Conservation (phyloP, 352 stramenopile genomes). For the Phytophthora chlamydospora region DNA sequence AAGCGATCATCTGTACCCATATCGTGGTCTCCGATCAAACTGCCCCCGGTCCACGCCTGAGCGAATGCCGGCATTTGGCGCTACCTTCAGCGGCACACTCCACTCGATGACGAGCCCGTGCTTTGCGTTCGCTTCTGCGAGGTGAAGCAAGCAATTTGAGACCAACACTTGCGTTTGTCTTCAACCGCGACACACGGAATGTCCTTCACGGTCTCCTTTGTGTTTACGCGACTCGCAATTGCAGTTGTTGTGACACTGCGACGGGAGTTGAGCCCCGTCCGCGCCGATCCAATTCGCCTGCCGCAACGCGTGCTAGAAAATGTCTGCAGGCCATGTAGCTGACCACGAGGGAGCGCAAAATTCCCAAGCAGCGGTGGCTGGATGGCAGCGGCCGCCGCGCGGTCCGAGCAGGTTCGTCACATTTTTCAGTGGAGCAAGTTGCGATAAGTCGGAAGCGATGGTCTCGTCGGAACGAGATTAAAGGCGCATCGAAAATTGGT, state of each 20-base stretch:
- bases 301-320: slow-evolving; percentile 7
- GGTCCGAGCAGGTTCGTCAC: no score
- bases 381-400: neutral
- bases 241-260: slow-evolving; percentile 28
- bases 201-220: no score
- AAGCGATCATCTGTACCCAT: neutral
- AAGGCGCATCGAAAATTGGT: slow-evolving; percentile 18
- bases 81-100: no score
- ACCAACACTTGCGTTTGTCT: no score
- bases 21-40: no score
- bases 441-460: slow-evolving; percentile 16
- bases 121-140: no score
- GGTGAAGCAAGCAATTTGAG: no score
- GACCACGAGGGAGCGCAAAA: slow-evolving; percentile 1
- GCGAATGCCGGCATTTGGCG: no score
- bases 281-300: slow-evolving; percentile 11
- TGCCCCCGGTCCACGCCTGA: no score
- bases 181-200: no score
- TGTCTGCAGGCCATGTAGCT: neutral
- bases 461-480: slow-evolving; percentile 31
- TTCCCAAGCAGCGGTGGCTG: slow-evolving; percentile 7
- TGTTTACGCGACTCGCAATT: slow-evolving; percentile 2
- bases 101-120: no score
- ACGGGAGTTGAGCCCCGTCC: neutral
- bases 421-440: slow-evolving; percentile 10